phyloP scores from a whole-genome alignment of 352 stramenopile species.

The Phytophthora citrophthora region DNA sequence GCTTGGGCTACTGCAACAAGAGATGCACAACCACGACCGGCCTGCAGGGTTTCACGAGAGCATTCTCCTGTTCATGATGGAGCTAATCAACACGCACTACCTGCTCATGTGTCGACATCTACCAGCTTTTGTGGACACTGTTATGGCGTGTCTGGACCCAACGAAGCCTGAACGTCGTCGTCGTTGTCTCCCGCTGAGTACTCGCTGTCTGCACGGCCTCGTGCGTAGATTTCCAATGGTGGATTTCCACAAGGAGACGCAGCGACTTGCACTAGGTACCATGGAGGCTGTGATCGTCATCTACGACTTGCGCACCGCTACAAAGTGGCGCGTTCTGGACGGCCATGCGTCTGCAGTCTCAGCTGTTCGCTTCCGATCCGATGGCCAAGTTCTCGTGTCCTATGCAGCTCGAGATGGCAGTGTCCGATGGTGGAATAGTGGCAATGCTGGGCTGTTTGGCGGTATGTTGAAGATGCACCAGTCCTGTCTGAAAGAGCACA shows the following conservation, averaged over 20 bases:
- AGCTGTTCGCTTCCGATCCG: conserved; percentile 68
- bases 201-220: conserved; percentile 79
- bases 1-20: conserved; percentile 73
- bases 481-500: conserved; percentile 87
- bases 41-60: conserved; percentile 74
- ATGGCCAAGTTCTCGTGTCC: conserved; percentile 84
- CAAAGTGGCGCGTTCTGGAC: conserved; percentile 89
- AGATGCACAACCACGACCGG: conserved; percentile 84
- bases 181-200: conserved; percentile 79
- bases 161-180: conserved; percentile 84
- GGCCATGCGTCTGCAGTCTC: conserved; percentile 79
- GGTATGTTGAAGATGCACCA: conserved; percentile 91
- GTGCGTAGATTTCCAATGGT: conserved; percentile 89
- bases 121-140: conserved; percentile 81
- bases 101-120: conserved; percentile 87
- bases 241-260: conserved; percentile 88
- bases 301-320: conserved; percentile 87
- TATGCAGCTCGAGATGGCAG: conserved; percentile 82
- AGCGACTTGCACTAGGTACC: conserved; percentile 83
- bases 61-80: conserved; percentile 78
- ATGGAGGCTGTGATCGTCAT: conserved; percentile 91
- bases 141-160: conserved; percentile 87
- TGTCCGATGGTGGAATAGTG: conserved; percentile 88
- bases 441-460: conserved; percentile 75
- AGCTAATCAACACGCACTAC: conserved; percentile 86